phyloP scores from a whole-genome alignment of 1,139 yeast genomes.

The Tardiomyces blankii region DNA sequence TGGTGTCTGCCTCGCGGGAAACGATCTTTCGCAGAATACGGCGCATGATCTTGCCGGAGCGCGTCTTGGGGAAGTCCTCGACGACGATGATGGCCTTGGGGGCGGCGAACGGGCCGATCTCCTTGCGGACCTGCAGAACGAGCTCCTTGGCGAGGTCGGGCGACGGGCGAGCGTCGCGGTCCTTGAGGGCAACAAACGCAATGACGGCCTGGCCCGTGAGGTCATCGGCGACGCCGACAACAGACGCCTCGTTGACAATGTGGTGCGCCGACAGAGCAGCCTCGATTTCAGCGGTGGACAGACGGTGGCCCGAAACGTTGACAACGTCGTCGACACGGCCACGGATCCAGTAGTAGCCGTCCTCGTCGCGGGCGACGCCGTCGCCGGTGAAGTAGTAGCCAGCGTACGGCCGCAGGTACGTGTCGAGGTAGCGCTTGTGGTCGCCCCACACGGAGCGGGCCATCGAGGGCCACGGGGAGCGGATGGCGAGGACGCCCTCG shows the following conservation, averaged over 20 bases:
- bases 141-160: constrained; percentile 69
- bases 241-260: constrained; percentile 86
- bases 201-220: constrained; percentile 96
- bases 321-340: constrained; percentile 99
- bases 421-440: constrained; percentile 82
- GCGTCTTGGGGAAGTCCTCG: constrained; percentile 89
- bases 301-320: constrained; percentile 94
- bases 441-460: constrained; percentile 93
- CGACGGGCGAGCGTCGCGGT: constrained; percentile 34
- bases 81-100: constrained; percentile 87
- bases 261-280: constrained; percentile 76
- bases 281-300: constrained; percentile 95
- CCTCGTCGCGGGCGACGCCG: constrained; percentile 96
- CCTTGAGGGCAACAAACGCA: constrained; percentile 70
- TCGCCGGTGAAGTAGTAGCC: constrained; percentile 97
- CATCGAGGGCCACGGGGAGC: constrained; percentile 94
- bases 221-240: constrained; percentile 89
- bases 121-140: constrained; percentile 78
- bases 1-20: constrained; percentile 79
- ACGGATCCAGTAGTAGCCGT: constrained; percentile 96
- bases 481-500: constrained; percentile 90
- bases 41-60: constrained; percentile 98
- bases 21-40: constrained; percentile 90
- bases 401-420: constrained; percentile 91
- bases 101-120: constrained; percentile 97